phyloP scores from a whole-genome alignment of 2,329 filamentous ascomycete genomes.

The Neurospora crassa region DNA sequence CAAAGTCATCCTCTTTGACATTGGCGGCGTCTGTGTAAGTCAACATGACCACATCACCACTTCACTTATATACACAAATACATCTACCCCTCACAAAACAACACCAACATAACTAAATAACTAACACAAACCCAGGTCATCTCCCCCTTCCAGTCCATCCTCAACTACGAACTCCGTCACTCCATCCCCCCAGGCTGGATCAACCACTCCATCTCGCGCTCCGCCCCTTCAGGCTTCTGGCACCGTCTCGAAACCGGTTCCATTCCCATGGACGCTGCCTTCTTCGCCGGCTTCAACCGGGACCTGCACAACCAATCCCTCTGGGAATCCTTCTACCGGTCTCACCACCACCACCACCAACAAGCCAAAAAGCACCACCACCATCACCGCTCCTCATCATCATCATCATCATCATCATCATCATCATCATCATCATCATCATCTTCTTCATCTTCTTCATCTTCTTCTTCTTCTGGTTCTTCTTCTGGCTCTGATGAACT shows the following conservation, averaged over 20 bases:
- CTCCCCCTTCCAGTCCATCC: constrained; percentile 86
- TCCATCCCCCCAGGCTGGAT: constrained; percentile 81
- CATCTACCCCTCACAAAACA: not conserved
- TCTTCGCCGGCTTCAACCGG: constrained; percentile 64
- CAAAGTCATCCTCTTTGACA: constrained; percentile 81
- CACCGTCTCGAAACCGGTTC: constrained; percentile 80
- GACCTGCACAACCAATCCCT: constrained; percentile 59
- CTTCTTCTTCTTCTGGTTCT: not conserved
- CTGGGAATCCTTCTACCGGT: constrained; percentile 59
- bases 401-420: no score
- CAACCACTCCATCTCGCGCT: constrained; percentile 77
- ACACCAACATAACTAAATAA: not conserved
- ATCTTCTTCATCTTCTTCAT: no score
- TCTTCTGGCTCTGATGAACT: constrained; percentile 16
- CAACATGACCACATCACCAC: constrained; percentile 2
- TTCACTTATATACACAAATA: not conserved
- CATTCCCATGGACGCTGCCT: constrained; percentile 62
- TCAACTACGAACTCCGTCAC: constrained; percentile 73
- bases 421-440: constrained; percentile 11
- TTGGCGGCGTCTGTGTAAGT: constrained; percentile 93
- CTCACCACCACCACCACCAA: constrained; percentile 30
- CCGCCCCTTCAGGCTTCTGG: constrained; percentile 74
- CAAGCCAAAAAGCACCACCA: constrained; percentile 27
- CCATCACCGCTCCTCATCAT: constrained; percentile 12
- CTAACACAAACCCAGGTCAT: constrained; percentile 51